Percentiles rank a stretch among this genome's conserved stretches.
phyloP scores from a whole-genome alignment of 2,329 filamentous ascomycete genomes.

The Alternaria panax region DNA sequence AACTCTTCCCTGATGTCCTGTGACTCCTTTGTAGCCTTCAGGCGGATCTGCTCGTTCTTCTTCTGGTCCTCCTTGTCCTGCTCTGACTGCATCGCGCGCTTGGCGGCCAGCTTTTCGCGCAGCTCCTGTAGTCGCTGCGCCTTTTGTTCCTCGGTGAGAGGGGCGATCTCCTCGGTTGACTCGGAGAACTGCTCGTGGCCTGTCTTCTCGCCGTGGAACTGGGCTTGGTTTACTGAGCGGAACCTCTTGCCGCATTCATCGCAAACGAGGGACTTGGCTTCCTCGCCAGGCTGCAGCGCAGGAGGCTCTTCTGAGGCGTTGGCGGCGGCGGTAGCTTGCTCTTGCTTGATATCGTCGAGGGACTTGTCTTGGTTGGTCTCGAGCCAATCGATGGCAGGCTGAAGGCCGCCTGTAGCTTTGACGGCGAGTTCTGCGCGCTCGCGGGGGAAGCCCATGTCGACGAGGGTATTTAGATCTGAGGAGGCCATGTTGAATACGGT shows the following conservation, averaged over 20 bases:
- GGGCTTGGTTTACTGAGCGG: constrained; percentile 78
- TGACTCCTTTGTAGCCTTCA: constrained; percentile 87
- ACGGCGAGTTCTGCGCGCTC: constrained; percentile 83
- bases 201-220: constrained; percentile 90
- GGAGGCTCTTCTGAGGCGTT: constrained; percentile 61
- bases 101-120: constrained; percentile 73
- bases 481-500: constrained; percentile 47
- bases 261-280: constrained; percentile 84
- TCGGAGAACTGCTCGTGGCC: constrained; percentile 91
- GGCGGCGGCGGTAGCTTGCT: constrained; percentile 47
- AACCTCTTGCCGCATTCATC: constrained; percentile 96
- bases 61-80: constrained; percentile 83
- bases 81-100: constrained; percentile 71
- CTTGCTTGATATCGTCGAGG: constrained; percentile 76
- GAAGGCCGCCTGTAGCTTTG: constrained; percentile 80
- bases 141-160: constrained; percentile 92
- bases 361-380: constrained; percentile 89
- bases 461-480: constrained; percentile 66
- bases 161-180: constrained; percentile 89
- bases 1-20: constrained; percentile 92
- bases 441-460: constrained; percentile 80
- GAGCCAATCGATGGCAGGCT: constrained; percentile 92
- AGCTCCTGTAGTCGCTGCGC: constrained; percentile 79
- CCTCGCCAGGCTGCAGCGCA: constrained; percentile 72
- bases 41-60: constrained; percentile 83